Base-by-base conservation (phyloP, 2,329 filamentous ascomycete genomes). In the Penicillium hesseltinei region DNA sequence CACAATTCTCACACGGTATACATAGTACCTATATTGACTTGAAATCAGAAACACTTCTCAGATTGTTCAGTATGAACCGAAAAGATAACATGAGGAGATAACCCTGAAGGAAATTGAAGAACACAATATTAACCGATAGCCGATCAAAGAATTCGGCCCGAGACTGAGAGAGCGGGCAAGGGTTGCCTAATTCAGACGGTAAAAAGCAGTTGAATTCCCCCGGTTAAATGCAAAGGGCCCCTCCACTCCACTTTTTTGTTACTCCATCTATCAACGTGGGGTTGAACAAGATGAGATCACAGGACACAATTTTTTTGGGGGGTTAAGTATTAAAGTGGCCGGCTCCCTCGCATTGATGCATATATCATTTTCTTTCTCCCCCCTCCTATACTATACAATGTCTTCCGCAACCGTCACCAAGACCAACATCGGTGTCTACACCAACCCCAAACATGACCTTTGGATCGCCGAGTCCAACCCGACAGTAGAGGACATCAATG, bases 341-440 rank as follows among this genome's bases (percentile, higher is more conserved):
- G 42, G 36, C 23, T 54, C 49, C 59, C 49, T 57, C 67, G 62
- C 7, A 43, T 55, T 47, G 29, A 59, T 31, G 47, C 39, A 40
- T 45, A 29, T 56, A 62, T 56, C 47, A 46, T 49, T 59, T 33
- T 38, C 36, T 48, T 46, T 27, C 39, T 23, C 33, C 21, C 25
- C 65, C 54, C 27, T 17, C 56, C 29, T 38, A 39, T 31, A 38
- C 33, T 54, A 35, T 27, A 67, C 55, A 57, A 73, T 73, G 70
- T 59, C 71, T 54, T 63, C 64, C 59, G 65, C 68, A 58, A 64
- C 66, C 73, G 78, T 82, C 46, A 79, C 83, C 57, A 94, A 95
- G 82, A 79, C 90, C 57, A 97, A 97, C 78, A 95, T 97, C 72
- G 93, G 92, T 67, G 92, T 97, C 65, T 97, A 89, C 82, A 97